Evolutionary conservation across 2,329 filamentous ascomycete genomes (phyloP).

Genomic region (Fusarium tricinctum): DNA sequence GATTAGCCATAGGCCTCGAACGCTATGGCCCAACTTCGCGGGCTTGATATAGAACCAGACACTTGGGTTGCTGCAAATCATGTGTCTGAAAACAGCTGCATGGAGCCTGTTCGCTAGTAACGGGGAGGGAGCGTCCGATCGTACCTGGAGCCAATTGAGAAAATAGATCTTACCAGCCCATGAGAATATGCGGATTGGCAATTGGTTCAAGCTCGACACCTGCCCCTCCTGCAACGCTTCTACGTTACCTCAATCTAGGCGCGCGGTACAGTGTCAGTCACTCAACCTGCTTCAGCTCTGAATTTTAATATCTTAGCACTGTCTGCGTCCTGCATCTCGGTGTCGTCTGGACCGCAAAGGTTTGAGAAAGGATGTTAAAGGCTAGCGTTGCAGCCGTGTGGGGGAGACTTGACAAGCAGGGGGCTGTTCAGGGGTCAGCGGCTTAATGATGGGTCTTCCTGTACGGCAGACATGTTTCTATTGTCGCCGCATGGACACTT

Average conservation of each 20-base stretch:
- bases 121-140: slow-evolving; percentile 45
- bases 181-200: slow-evolving; percentile 33
- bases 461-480: slow-evolving; percentile 49
- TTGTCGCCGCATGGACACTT: slow-evolving; percentile 50
- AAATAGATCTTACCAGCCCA: slow-evolving; percentile 41
- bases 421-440: slow-evolving; percentile 41
- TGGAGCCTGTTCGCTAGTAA: slow-evolving; percentile 44
- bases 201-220: slow-evolving; percentile 30
- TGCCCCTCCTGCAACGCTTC: background rate
- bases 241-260: slow-evolving; percentile 22
- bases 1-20: slow-evolving; percentile 31
- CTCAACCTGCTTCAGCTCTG: slow-evolving; percentile 24
- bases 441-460: slow-evolving; percentile 49
- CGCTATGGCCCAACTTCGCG: slow-evolving; percentile 34
- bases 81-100: slow-evolving; percentile 49
- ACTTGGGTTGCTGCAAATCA: slow-evolving; percentile 53
- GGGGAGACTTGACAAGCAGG: slow-evolving; percentile 48
- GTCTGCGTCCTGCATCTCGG: background rate
- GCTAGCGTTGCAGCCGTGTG: slow-evolving; percentile 42
- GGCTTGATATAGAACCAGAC: slow-evolving; percentile 43
- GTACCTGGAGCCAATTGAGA: slow-evolving; percentile 46
- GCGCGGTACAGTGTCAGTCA: slow-evolving; percentile 16
- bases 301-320: slow-evolving; percentile 1
- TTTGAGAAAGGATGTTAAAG: slow-evolving; percentile 40
- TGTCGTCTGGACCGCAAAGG: slow-evolving; percentile 27